Conservation (phyloP, 1,284 basidiomycete genomes). For the Apiotrichum mycotoxinovorans region DNA sequence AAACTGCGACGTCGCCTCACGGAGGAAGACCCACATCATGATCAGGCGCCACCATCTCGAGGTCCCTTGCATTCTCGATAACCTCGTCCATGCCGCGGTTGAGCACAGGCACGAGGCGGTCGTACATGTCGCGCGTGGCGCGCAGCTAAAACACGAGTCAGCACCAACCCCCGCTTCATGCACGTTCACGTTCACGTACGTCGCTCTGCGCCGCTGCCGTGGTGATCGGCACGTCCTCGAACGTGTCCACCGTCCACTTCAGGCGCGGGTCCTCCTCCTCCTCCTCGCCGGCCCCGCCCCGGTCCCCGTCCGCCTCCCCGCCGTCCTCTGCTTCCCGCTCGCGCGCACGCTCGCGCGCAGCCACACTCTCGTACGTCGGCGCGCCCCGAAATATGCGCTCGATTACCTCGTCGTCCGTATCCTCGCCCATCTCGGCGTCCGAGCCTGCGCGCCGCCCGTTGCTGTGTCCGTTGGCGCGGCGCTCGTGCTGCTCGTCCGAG, state of each 20-base stretch:
- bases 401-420: too few species aligned
- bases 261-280: conserved; percentile 8
- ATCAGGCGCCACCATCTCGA: neutral
- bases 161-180: neutral
- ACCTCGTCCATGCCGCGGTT: conserved; percentile 22
- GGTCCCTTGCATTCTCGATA: conserved; percentile 9
- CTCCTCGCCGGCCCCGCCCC: neutral
- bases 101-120: conserved; percentile 14
- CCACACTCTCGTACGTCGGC: too few species aligned
- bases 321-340: too few species aligned
- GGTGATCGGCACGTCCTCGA: conserved; percentile 18
- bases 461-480: too few species aligned
- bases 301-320: neutral
- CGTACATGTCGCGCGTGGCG: neutral
- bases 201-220: neutral
- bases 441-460: too few species aligned
- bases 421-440: too few species aligned
- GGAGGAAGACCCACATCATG: neutral
- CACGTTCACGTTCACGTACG: too few species aligned
- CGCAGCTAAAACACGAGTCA: conserved; percentile 6
- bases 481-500: too few species aligned
- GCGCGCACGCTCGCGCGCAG: too few species aligned
- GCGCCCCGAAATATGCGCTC: too few species aligned
- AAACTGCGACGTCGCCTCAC: neutral
- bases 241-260: conserved; percentile 31